These are phyloP conservation scores for Gremmenia infestans DNA, from an alignment of 2,329 filamentous ascomycete species.

Conservation along the genomic window DNA sequence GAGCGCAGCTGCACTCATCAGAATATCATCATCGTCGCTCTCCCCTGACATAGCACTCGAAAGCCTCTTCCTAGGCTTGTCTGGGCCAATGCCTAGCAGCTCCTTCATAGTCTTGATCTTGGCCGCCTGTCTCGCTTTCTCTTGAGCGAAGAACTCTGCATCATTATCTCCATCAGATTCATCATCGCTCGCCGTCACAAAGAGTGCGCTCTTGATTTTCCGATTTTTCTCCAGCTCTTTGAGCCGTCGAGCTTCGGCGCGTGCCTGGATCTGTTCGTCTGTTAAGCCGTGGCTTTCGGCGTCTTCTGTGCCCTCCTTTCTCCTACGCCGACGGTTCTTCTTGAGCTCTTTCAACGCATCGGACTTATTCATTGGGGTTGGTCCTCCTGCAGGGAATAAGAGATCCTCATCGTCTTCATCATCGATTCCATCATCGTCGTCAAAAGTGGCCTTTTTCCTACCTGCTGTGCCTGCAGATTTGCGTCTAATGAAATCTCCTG, in stretches of 20 bases:
- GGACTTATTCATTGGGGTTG: conserved; percentile 50
- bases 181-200: conserved; percentile 80
- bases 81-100: conserved; percentile 21
- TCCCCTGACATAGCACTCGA: conserved; percentile 17
- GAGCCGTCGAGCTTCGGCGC: conserved; percentile 54
- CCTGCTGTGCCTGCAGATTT: conserved; percentile 47
- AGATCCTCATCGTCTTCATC: conserved; percentile 46
- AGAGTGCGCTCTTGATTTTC: conserved; percentile 80
- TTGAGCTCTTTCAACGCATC: conserved; percentile 53
- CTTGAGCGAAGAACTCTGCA: conserved; percentile 72
- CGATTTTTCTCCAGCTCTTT: conserved; percentile 71
- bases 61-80: conserved; percentile 15
- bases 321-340: conserved; percentile 48
- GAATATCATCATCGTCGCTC: conserved; percentile 27
- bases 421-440: conserved; percentile 58
- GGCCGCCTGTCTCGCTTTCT: conserved; percentile 53
- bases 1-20: conserved; percentile 10
- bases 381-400: conserved; percentile 65
- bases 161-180: conserved; percentile 76
- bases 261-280: conserved; percentile 58
- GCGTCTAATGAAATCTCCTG: conserved; percentile 74
- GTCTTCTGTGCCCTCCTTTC: conserved; percentile 35
- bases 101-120: conserved; percentile 29
- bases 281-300: conserved; percentile 41
- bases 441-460: conserved; percentile 56